phyloP scores from a whole-genome alignment of 352 stramenopile species.

The Peronospora tabacina region DNA sequence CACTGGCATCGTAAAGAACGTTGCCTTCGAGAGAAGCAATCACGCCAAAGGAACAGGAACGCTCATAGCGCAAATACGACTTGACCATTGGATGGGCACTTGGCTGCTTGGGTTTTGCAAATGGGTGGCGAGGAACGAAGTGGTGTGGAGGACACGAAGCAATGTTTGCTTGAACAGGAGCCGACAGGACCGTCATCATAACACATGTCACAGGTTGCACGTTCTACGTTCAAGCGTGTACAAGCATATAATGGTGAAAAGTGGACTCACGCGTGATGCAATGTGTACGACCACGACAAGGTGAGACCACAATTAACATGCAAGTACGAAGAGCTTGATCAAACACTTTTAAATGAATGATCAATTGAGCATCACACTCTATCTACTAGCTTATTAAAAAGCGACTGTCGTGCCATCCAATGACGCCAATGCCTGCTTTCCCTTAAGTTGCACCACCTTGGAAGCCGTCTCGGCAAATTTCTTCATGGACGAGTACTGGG shows the following conservation, averaged over 20 bases:
- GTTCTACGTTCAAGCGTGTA: too few species aligned
- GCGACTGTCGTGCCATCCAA: constrained; percentile 2
- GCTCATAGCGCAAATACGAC: constrained; percentile 91
- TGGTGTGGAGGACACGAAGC: background rate
- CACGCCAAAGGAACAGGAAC: constrained; percentile 85
- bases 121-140: constrained; percentile 11
- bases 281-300: background rate
- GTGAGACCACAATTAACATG: background rate
- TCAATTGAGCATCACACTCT: background rate
- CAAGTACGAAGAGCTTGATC: background rate
- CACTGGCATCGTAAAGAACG: constrained; percentile 80
- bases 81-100: constrained; percentile 61
- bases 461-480: constrained; percentile 42
- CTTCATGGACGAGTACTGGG: constrained; percentile 52
- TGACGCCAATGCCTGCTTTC: constrained; percentile 12
- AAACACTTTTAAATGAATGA: background rate
- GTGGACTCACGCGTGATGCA: background rate
- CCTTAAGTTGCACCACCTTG: constrained; percentile 31
- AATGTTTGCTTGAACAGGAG: background rate
- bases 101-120: background rate
- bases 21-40: constrained; percentile 86
- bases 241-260: too few species aligned
- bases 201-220: too few species aligned
- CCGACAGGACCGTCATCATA: too few species aligned
- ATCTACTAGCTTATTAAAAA: constrained; percentile 2